Evolutionary conservation across 176 grass and related monocot species (phyloP), one percentile per base, ranked within the genome.

Genomic region (Paspalum vaginatum): DNA sequence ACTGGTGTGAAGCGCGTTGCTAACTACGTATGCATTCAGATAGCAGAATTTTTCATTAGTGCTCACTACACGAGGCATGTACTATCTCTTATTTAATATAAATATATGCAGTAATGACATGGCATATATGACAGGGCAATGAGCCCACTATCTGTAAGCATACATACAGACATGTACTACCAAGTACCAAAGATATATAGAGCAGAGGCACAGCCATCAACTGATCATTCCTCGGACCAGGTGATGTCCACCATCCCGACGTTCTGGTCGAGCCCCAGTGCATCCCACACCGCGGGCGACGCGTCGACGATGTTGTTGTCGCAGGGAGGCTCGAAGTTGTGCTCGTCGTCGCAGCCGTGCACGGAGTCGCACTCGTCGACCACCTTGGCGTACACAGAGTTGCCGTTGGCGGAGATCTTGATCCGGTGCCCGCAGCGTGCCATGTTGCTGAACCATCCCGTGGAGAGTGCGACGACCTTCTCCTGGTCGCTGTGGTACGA

Each of bases 281-380:
- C 86, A 0, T 86, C 12, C 89, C 92, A 91, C 26, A 94, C 86
- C 0, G 72, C 92, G 2, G 77, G 83, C 2, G 83, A 89, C 0
- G 79, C 92, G 1, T 84, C 83, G 0, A 94, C 87, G 9, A 78
- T 41, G 74, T 94, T 80, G 38, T 83, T 80, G 13, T 52, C 65
- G 15, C 89, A 94, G 0, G 86, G 92, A 0, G 83, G 80, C 80
- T 91, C 69, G 11, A 70, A 91, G 50, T 89, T 90, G 59, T 84
- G 86, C 4, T 89, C 76, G 0, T 51, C 25, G 0, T 83, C 84
- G 14, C 89, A 94, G 32, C 92, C 89, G 4, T 91, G 60, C 17
- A 91, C 38, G 5, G 86, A 91, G 86, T 94, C 89, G 37, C 92
- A 94, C 87, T 88, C 88, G 74, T 91, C 89, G 11, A 91, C 92